Base-by-base conservation (phyloP, 345 rosid genomes). In the Bruguiera sexangula region DNA sequence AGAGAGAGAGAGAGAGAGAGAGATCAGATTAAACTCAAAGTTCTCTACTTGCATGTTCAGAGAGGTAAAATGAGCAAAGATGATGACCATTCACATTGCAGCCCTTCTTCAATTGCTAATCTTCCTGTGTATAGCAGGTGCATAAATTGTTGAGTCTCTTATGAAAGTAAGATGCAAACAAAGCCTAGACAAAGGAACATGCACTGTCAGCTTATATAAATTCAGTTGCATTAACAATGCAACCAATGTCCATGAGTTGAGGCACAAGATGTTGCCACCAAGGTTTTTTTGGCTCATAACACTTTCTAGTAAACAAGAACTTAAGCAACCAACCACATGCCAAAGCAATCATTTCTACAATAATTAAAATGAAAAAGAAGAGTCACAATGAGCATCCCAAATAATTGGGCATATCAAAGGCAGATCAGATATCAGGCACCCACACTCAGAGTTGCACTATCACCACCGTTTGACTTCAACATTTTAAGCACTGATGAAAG, bases 401-500 rank as follows among this genome's bases (percentile, higher is more conserved):
- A 52, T 66, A 68, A 36, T 62, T 21, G 48, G n/a, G 29, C 21
- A 66, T 34, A 36, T 15, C 37, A 64, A 52, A 37, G 63, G 5
- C 69, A 52, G 10, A 61, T 54, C 69, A 60, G 10, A 61, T 54
- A 79, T 34, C 52, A 32, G 65, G 36, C 68, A 68, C 82, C 60
- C 62, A 85, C 91, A 82, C 82, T 80, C 78, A 74, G 78, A 62
- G 74, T 67, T 62, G 51, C 69, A 85, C 65, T 75, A 60, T 75
- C 83, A 65, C 60, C 76, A 64, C 80, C 64, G 36, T 79, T 77
- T 69, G 91, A 87, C 80, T 88, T 87, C 76, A 90, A 75, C 50
- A 78, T 72, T 37, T 70, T 76, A 73, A 95, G 96, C 31, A 82
- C 94, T 58, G 88, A 84, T 31, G 94, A 86, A 74, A 95, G 96